Evolutionary conservation across 192 early-diverging fungal genomes (phyloP), one percentile per base, ranked within the genome.

Genomic region (Coemansia sp.): DNA sequence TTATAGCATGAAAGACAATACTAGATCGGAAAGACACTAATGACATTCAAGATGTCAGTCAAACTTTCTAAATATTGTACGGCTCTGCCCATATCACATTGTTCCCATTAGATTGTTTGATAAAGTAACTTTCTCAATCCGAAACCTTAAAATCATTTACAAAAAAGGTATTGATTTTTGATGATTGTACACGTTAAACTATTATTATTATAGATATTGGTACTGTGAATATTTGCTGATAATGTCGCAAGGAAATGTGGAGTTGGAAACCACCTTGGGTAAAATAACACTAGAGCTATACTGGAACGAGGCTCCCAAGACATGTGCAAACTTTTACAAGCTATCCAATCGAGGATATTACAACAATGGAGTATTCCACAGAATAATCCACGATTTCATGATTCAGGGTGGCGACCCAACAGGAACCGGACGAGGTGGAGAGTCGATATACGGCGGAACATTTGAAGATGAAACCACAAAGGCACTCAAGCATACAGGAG

Each of bases 401-500:
- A 91, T 99, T 44, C 97, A 99, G 85, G 94, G 93, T 56, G 93
- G 94, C 56, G 95, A 99, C 69, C 97, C 96, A 14, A 98, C 96
- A 5, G 94, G 91, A 9, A 98, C 95, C 19, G 95, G 95, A 14
- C 84, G 92, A 23, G 95, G 95, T 22, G 96, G 97, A 10, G 81
- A 85, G 54, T 91, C 87, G 8, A 83, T 76, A 60, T 92, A 84
- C 76, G 76, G 77, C 58, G 81, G 70, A 62, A 84, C 86, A 48
- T 93, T 93, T 58, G 78, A 79, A 4, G 90, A 92, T 70, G 91
- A 93, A 61, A 84, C 88, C 60, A 83, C 81, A 23, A 73, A 83
- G 18, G 84, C 80, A 49, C 72, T 96, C 26, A 84, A 85, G 19
- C 97, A 99, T 71, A 86, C 88, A 48, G 87, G 83, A 5, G 86